Conservation (phyloP, 805 yeast species). For the Teunomyces barrocoloradensis region DNA sequence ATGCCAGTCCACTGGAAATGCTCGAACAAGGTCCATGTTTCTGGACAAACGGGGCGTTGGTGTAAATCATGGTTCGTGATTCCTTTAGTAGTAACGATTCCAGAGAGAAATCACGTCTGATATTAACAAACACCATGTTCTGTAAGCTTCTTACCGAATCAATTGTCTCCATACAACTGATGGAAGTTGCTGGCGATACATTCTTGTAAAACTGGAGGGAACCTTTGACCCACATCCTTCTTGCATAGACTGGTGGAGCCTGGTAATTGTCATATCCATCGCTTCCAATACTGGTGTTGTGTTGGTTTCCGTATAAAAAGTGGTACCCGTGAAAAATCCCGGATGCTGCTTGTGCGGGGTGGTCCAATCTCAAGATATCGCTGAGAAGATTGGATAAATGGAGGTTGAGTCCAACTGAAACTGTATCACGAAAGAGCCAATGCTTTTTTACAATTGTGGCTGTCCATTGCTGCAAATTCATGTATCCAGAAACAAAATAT, state of each 20-base stretch:
- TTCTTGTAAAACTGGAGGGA: conserved; percentile 37
- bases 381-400: conserved; percentile 12
- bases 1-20: not conserved
- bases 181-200: conserved; percentile 16
- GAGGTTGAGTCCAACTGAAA: conserved; percentile 19
- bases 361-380: not conserved
- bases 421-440: conserved; percentile 21
- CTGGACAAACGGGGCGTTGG: conserved; percentile 36
- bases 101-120: conserved; percentile 47
- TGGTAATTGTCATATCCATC: conserved; percentile 86
- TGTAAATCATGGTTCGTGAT: conserved; percentile 58
- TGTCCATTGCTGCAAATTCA: conserved; percentile 17
- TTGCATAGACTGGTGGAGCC: conserved; percentile 53
- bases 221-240: conserved; percentile 85
- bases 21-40: not conserved
- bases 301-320: conserved; percentile 65
- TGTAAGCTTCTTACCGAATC: conserved; percentile 34
- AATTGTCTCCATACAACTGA: conserved; percentile 54
- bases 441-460: conserved; percentile 10
- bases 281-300: conserved; percentile 43
- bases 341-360: not conserved
- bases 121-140: conserved; percentile 49
- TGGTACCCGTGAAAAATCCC: conserved; percentile 50
- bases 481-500: not conserved
- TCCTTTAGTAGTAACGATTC: conserved; percentile 44